Conservation (phyloP, 1,284 basidiomycete genomes). For the Inonotus obliquus region DNA sequence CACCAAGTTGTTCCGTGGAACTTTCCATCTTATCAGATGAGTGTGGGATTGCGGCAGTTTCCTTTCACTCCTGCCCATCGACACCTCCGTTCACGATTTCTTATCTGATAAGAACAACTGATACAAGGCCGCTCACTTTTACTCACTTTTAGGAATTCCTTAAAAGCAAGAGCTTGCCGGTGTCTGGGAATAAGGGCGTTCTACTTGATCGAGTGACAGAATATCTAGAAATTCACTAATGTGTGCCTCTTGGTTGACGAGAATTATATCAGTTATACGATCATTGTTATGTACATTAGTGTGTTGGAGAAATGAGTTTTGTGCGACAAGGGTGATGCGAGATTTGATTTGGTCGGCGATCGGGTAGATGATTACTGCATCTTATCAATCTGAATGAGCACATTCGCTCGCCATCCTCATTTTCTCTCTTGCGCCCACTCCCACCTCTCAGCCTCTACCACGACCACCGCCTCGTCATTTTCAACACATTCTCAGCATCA, state of each 20-base stretch:
- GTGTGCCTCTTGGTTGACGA: neutral
- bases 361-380: slow-evolving; percentile 14
- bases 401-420: slow-evolving; percentile 3
- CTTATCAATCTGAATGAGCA: slow-evolving; percentile 15
- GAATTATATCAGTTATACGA: neutral
- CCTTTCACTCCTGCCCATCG: neutral
- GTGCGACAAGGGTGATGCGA: neutral
- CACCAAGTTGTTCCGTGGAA: neutral
- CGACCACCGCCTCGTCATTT: neutral
- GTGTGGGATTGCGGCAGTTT: neutral
- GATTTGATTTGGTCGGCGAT: neutral
- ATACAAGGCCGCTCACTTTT: neutral
- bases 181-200: slow-evolving; percentile 67
- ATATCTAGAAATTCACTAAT: slow-evolving; percentile 50
- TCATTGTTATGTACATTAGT: neutral
- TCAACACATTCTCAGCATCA: neutral
- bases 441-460: neutral
- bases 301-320: neutral
- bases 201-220: slow-evolving; percentile 57
- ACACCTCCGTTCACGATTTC: neutral
- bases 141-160: slow-evolving; percentile 52
- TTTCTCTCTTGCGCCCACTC: neutral
- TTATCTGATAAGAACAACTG: slow-evolving; percentile 16
- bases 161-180: slow-evolving; percentile 53
- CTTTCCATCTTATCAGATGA: slow-evolving; percentile 8